Conservation (phyloP, 768 basidiomycete species). For the Leucosporidium creatinivorum region DNA sequence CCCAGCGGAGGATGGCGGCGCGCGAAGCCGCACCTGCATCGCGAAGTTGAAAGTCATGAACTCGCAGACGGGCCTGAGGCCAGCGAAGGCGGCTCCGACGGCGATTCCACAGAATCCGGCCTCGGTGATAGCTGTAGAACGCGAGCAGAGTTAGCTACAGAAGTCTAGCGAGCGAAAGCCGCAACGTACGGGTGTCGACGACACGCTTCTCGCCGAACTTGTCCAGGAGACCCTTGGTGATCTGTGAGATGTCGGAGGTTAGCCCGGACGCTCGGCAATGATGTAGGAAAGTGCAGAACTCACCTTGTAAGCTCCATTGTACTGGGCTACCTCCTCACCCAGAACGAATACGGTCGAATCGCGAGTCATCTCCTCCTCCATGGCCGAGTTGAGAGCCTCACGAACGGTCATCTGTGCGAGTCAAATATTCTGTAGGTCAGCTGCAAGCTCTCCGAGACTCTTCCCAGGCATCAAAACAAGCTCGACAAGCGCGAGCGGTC, state of each 20-base stretch:
- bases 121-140: conserved; percentile 57
- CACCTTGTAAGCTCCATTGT: conserved; percentile 96
- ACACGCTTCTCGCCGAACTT: conserved; percentile 99
- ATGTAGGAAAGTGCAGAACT: conserved; percentile 6
- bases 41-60: conserved; percentile 99
- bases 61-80: conserved; percentile 93
- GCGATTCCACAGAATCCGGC: conserved; percentile 98
- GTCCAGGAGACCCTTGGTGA: conserved; percentile 97
- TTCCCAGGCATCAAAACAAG: neutral
- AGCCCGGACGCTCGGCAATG: neutral
- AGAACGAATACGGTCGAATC: conserved; percentile 91
- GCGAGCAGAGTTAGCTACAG: neutral
- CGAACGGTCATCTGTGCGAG: conserved; percentile 82
- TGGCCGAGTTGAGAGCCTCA: conserved; percentile 91
- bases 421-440: neutral
- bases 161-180: no score
- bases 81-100: conserved; percentile 86
- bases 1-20: neutral
- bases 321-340: conserved; percentile 96
- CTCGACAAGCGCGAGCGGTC: neutral
- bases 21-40: conserved; percentile 57
- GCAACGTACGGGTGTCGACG: conserved; percentile 63
- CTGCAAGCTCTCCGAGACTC: neutral
- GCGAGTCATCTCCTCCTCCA: conserved; percentile 98
- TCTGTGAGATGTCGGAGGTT: conserved; percentile 46